Evolutionary conservation across 352 stramenopile species (phyloP), one percentile per base, ranked within the genome.

Genomic region (Globisporangium canariense): DNA sequence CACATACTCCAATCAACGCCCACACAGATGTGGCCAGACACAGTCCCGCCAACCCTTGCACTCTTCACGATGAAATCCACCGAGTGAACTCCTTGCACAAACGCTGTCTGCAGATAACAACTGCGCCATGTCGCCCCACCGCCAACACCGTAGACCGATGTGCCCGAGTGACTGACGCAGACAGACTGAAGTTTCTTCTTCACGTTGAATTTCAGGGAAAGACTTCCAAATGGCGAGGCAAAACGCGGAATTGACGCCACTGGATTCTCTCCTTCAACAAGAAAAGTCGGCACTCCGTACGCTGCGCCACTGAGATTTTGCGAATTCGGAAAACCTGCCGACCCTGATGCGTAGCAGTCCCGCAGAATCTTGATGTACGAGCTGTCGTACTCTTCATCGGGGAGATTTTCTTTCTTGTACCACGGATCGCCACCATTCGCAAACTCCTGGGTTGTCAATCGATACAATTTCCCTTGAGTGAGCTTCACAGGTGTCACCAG

Each of bases 351-450:
- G 34, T 96, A 96, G 63, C 88, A 96, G 36, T 96, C 88, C 10
- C 86, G 79, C 51, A 96, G 67, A 59, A 96, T 93, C 47, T 90
- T 91, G 65, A 96, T 91, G 65, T 93, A 93, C 4, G 83, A 93
- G 10, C 70, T 70, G 63, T 96, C 88, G 58, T 96, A 96, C 51
- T 96, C 83, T 66, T 96, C 88, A 52, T 94, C 86, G 0, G 86
- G 88, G 1, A 93, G 45, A 28, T 96, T 94, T 58, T 96, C 88
- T 59, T 93, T 92, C 61, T 96, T 96, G 74, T 96, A 96, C 88
- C 88, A 96, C 7, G 88, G 85, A 57, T 96, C 88, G 28, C 88
- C 88, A 54, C 86, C 85, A 51, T 96, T 93, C 20, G 88, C 86
- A 69, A 88, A 96, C 58, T 96, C 88, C 47, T 96, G 88, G 0